phyloP scores from a whole-genome alignment of 2,329 filamentous ascomycete genomes.

The Cyclaneusma minus region DNA sequence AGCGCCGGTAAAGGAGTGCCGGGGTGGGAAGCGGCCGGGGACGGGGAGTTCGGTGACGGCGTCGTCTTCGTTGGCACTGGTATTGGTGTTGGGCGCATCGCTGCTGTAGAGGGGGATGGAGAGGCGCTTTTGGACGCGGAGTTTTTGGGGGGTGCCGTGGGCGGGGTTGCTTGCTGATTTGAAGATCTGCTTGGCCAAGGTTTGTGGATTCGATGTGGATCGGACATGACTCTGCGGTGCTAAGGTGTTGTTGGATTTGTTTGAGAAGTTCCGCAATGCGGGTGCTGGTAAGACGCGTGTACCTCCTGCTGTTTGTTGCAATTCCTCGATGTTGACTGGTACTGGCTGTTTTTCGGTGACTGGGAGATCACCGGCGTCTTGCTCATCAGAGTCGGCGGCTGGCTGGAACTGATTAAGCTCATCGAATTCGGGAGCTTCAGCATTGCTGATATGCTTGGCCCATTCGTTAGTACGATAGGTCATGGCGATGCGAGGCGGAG shows the following conservation, averaged over 20 bases:
- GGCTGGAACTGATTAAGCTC: conserved; percentile 39
- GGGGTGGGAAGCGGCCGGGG: conserved; percentile 29
- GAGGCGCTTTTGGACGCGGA: conserved; percentile 8
- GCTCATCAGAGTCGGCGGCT: conserved; percentile 25
- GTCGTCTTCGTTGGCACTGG: conserved; percentile 4
- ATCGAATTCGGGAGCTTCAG: conserved; percentile 56
- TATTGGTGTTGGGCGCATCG: no score
- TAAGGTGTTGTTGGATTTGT: not conserved
- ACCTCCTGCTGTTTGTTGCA: conserved; percentile 46
- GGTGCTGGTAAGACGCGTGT: conserved; percentile 26
- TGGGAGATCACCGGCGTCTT: conserved; percentile 17
- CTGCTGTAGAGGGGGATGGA: conserved; percentile 1
- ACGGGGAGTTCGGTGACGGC: conserved; percentile 16
- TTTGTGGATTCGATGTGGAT: not conserved
- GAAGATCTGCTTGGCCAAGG: not conserved
- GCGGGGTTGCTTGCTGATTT: conserved; percentile 4
- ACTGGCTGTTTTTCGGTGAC: conserved; percentile 35
- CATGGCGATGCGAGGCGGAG: conserved; percentile 60
- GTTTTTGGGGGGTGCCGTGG: conserved; percentile 7
- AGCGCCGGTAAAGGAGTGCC: not conserved
- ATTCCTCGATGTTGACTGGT: conserved; percentile 47
- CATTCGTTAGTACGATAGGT: conserved; percentile 90
- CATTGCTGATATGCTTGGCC: conserved; percentile 74
- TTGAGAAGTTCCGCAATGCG: conserved; percentile 6
- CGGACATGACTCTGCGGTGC: not conserved